A percentile compares a stretch with the other conserved stretches of the same genome.
Evolutionary conservation across 192 early-diverging fungal genomes (phyloP).

Genomic region (Umbelopsis sp.): DNA sequence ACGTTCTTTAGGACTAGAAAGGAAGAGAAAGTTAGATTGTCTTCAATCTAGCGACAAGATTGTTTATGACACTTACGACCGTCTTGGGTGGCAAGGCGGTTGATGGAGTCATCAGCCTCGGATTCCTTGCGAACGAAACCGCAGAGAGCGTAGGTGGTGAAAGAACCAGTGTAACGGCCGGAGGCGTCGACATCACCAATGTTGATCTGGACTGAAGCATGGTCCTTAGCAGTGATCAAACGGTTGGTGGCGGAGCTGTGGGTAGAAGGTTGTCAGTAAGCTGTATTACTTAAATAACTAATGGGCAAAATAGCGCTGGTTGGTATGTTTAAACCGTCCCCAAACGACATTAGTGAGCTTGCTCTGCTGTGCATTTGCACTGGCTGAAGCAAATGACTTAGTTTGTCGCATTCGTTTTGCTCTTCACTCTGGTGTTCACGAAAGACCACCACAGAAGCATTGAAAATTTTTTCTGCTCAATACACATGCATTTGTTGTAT

Average conservation of each 20-base stretch:
- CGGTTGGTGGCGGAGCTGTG: slow-evolving; percentile 95
- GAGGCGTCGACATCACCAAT: slow-evolving; percentile 88
- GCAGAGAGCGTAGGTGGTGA: slow-evolving; percentile 86
- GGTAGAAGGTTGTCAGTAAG: slow-evolving; percentile 4
- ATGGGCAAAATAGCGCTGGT: neutral
- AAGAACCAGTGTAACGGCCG: slow-evolving; percentile 73
- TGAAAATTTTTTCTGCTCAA: slow-evolving; percentile 6
- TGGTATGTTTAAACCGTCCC: too few species aligned
- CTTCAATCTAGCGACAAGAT: neutral
- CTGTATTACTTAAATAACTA: neutral
- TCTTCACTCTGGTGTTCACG: too few species aligned
- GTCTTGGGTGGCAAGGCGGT: slow-evolving; percentile 85
- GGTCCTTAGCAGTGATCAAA: slow-evolving; percentile 97
- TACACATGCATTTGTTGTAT: neutral
- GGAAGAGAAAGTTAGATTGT: neutral
- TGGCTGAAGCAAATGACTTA: too few species aligned
- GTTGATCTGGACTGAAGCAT: slow-evolving; percentile 98
- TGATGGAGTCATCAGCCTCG: slow-evolving; percentile 95
- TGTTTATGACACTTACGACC: slow-evolving; percentile 51
- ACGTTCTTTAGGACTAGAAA: slow-evolving; percentile 68
- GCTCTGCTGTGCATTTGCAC: too few species aligned
- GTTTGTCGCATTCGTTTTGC: too few species aligned
- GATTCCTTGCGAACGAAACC: slow-evolving; percentile 89
- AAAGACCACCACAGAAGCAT: too few species aligned
- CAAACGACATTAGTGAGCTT: too few species aligned